Evolutionary conservation across 495 filamentous ascomycete genomes (phyloP), one percentile per base, ranked within the genome.

Genomic region (Lichina pygmaea): DNA sequence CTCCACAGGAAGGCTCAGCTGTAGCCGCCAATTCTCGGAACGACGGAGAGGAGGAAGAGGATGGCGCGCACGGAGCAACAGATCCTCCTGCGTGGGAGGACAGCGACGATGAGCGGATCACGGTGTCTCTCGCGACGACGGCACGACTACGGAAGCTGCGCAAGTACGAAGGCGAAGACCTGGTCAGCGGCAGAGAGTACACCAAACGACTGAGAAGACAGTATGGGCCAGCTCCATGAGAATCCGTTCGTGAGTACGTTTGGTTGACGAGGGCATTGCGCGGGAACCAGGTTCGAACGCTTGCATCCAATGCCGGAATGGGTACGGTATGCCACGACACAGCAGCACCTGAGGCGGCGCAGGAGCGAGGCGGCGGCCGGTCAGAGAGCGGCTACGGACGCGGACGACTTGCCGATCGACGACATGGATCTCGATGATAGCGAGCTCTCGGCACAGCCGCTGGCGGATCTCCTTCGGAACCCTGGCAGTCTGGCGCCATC

Each of bases 51-150:
- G 44, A 31, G 15, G 44, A 48, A 56, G 70, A 58, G 43, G 64
- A 55, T 52, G 49, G 52, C 38, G 52, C 61, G 11, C 61, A 67
- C 34, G 65, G 72, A 49, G 55, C 66, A 9, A 52, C 56, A 41
- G 51, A 57, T 41, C 53, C 56, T 7, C 51, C 48, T 46, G 77
- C 81, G 11, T 97, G 89, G 89, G 72, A 83, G 51, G 89, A 97
- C 60, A 93, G 85, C 59, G 89, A 95, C 52, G 89, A 97, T 53
- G 89, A 97, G 55, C 71, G 77, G 37, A 62, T 93, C 44, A 70
- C 71, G 15, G 65, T 97, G 42, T 93, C 86, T 4, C 68, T 97
- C 10, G 78, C 78, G 8, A 66, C 73, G 38, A 71, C 75, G 39
- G 66, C 68, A 15, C 69, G 76, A 42, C 60, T 92, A 53, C 68